Evolutionary conservation across 768 basidiomycete species (phyloP), one percentile per base, ranked within the genome.

Genomic region (Tephrocybe rancida): DNA sequence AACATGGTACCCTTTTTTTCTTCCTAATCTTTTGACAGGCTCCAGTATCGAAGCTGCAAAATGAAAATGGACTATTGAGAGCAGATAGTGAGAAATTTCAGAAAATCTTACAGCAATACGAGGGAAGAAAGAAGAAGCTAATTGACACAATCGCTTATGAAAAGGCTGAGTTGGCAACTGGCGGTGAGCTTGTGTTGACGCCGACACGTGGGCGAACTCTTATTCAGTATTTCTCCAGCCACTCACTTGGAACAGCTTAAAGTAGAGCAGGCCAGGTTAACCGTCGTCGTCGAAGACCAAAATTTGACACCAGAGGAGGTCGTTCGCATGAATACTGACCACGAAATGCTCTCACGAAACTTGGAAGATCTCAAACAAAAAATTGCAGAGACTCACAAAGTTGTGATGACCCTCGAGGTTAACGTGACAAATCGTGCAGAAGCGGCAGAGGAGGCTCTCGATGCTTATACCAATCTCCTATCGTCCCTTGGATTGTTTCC

Each of bases 261-360:
- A 57, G 67, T 70, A 24, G 90, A 95, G 61, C 82, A 88, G 58
- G 75, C 76, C 22, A 80, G 78, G 50, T 76, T 95, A 22, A 71
- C 74, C 8, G 77, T 80, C 0, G 80, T 87, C 2, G 91, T 98
- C 25, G 87, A 86, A 62, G 83, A 75, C 27, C 97, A 99, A 68
- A 95, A 97, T 64, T 79, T 99, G 39, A 84, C 90, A 1, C 89
- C 90, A 0, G 92, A 95, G 68, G 95, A 99, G 70, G 93, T 97
- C 37, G 72, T 83, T 49, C 86, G 86, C 32, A 95, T 99, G 92
- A 95, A 88, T 62, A 85, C 85, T 4, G 95, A 98, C 59, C 88
- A 93, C 52, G 91, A 95, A 61, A 83, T 78, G 24, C 77, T 96
- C 30, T 75, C 82, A 3, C 81, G 85, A 46, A 88, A 81, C 60